Evolutionary conservation across 1,284 basidiomycete species (phyloP), one percentile per base, ranked within the genome.

Genomic region (Grifola frondosa): DNA sequence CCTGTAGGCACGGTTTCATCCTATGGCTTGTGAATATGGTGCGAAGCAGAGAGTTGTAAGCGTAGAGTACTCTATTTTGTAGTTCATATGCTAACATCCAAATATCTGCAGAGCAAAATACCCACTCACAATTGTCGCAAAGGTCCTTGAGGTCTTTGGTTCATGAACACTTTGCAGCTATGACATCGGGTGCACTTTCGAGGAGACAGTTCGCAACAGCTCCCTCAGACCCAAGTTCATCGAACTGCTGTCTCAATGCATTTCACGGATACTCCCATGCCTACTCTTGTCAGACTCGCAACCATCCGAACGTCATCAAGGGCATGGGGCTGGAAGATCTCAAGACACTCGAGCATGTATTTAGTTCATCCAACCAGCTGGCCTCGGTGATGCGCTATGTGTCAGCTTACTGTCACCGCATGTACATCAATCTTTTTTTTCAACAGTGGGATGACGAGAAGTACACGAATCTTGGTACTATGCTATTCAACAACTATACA

Each of bases 131-230:
- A 56, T 59, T 7, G 40, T 60, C 6, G 44, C 54, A 3, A 49
- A 54, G 35, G 30, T 61, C 2, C 39, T 68, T 2, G 52, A 59
- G 11, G 32, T 33, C 1, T 50, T 62, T 21, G 52, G 49, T 2
- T 15, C 16, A 0, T 23, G 15, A 0, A 29, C 25, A 9, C 29
- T 49, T 1, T 20, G 28, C 10, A 44, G 41, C 3, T 70, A 65
- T 44, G 63, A 69, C 40, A 66, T 69, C 29, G 66, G 62, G 2
- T 70, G 68, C 40, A 46, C 46, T 0, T 66, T 68, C 37, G 48
- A 49, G n/a, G 45, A 30, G 11, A 70, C 65, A 0, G 44, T 65
- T 7, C 19, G 22, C 3, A 37, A 40, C 10, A 66, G 59, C 23
- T 58, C 53, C 3, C 42, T 66, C 1, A 54, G 59, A 5, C 34